Evolutionary conservation across 192 early-diverging fungal genomes (phyloP).

Genomic region (Helicostylum pulchrum): DNA sequence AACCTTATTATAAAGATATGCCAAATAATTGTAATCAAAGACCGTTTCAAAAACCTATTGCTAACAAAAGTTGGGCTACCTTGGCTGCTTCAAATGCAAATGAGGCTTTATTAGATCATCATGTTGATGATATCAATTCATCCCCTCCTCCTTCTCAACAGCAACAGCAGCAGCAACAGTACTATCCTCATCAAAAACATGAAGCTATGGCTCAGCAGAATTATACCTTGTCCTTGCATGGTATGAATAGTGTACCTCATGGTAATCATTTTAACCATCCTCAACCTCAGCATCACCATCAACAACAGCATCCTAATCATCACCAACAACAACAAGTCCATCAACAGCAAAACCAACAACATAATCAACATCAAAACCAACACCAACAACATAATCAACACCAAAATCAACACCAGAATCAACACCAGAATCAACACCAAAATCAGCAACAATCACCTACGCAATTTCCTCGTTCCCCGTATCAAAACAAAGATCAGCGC

Average conservation of each 20-base stretch:
- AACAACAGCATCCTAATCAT: no score
- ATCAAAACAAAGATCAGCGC: conserved; percentile 12
- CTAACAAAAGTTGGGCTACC: conserved; percentile 77
- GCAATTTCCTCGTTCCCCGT: not conserved
- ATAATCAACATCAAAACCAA: no score
- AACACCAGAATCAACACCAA: no score
- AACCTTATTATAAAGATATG: not conserved
- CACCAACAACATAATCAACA: not conserved
- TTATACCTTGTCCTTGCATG: no score
- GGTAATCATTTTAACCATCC: not conserved
- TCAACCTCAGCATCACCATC: conserved; percentile 1
- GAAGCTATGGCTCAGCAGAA: no score
- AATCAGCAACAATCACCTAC: not conserved
- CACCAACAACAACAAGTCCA: no score
- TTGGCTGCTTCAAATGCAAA: conserved; percentile 50
- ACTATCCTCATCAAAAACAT: not conserved
- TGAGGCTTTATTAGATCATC: conserved; percentile 8
- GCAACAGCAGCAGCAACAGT: conserved; percentile 44
- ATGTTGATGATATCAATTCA: conserved; percentile 48
- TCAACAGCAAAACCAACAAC: no score
- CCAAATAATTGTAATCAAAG: not conserved
- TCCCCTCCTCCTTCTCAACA: no score
- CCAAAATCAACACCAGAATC: no score
- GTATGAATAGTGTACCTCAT: no score
- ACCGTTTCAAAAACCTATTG: conserved; percentile 28